Evolutionary conservation across 257 asterid genomes (phyloP), one percentile per base, ranked within the genome.

Genomic region (Solanum chaucha): DNA sequence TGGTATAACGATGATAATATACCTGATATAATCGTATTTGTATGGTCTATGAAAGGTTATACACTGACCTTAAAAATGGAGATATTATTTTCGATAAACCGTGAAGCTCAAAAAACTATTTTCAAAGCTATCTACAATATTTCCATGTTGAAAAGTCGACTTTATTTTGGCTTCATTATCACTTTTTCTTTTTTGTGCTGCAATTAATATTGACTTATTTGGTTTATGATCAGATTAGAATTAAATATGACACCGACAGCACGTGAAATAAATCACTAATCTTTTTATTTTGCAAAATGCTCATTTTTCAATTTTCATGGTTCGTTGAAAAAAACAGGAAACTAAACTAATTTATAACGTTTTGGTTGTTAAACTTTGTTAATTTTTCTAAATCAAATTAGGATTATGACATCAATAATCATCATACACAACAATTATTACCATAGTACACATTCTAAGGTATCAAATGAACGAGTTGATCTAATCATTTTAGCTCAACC

Each of bases 51-150:
- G 1, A 2, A 61, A n/a, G 3, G 1, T 61, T 61, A 4, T 10
- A 61, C 1, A 0, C 6, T 0, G 1, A 61, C 0, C 3, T 22
- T n/a, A 22, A 9, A 61, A 22, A 0, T 61, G 12, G 14, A n/a
- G 3, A 61, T 10, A 61, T 4, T 61, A 61, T 22, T 9, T 20
- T 4, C 1, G 0, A 59, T 22, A 59, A 22, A 58, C 11, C 0
- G 2, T 59, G 2, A 48, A 3, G 26, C 11, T 3, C 8, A 55
- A 58, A 22, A 22, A 5, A 61, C 11, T 61, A n/a, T 22, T 10
- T 22, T 22, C 3, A n/a, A 55, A 58, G 12, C 12, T 59, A 44
- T 24, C 24, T 41, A 77, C 24, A 13, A 8, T 41, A 40, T 77
- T 77, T 41, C 8, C 84, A 24, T 8, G 84, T 78, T 41, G 40